Evolutionary conservation across 1,139 yeast species (phyloP).

Genomic region (Maudiozyma humilis): DNA sequence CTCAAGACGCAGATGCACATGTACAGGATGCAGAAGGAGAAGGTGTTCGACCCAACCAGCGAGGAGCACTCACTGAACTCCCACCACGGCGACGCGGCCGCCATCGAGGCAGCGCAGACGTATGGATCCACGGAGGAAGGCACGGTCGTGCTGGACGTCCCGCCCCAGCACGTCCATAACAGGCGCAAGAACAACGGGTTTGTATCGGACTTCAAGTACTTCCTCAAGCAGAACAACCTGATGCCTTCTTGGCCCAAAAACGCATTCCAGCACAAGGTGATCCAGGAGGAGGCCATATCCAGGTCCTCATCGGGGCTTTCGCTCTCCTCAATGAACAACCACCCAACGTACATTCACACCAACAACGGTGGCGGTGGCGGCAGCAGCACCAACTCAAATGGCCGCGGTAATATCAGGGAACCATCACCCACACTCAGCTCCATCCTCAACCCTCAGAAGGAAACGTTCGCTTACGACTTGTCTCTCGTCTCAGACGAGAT

Average conservation of each 20-base stretch:
- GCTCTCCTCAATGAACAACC: slow-evolving; percentile 1
- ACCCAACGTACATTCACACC: background rate
- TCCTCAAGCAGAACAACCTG: slow-evolving; percentile 22
- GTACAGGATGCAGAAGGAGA: slow-evolving; percentile 17
- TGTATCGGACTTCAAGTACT: slow-evolving; percentile 9
- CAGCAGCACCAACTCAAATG: background rate
- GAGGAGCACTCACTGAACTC: slow-evolving; percentile 1
- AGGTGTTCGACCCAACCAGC: background rate
- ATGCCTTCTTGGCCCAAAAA: slow-evolving; percentile 28
- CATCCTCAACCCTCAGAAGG: slow-evolving; percentile 28
- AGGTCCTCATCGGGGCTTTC: slow-evolving; percentile 7
- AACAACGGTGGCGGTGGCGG: background rate
- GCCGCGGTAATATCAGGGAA: background rate
- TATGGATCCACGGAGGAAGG: background rate
- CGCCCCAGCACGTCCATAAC: background rate
- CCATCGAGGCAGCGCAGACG: too few species aligned
- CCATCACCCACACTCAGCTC: slow-evolving; percentile 2
- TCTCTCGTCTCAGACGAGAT: slow-evolving; percentile 7
- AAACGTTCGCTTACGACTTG: slow-evolving; percentile 21
- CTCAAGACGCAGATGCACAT: slow-evolving; percentile 20
- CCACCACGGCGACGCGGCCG: background rate
- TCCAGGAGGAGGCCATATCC: slow-evolving; percentile 4
- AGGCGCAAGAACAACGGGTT: background rate
- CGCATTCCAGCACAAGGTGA: background rate
- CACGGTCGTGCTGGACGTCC: background rate